These are phyloP conservation scores for Torulaspora pretoriensis DNA, from an alignment of 1,139 yeast genomes.

Conservation along the genomic window DNA sequence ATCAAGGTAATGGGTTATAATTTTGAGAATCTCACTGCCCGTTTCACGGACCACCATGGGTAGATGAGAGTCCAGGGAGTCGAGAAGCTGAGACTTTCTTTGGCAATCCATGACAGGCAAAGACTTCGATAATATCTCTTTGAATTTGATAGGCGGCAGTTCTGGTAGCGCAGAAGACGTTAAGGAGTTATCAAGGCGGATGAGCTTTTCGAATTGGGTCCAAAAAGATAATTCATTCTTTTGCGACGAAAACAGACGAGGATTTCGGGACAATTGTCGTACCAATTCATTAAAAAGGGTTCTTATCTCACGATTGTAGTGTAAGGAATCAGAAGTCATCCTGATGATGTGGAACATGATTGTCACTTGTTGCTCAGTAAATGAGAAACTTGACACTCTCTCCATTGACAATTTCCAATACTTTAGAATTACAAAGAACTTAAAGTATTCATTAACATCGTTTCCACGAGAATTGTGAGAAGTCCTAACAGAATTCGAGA, in stretches of 20 bases:
- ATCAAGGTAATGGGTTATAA: constrained; percentile 41
- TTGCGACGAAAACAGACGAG: constrained; percentile 3
- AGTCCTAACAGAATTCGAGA: background rate
- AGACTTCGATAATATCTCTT: constrained; percentile 10
- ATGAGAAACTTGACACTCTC: background rate
- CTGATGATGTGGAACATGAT: constrained; percentile 11
- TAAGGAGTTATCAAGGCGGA: constrained; percentile 22
- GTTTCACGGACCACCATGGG: constrained; percentile 5
- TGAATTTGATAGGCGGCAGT: constrained; percentile 14
- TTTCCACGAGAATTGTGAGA: constrained; percentile 1
- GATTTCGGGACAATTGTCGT: background rate
- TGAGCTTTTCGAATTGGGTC: constrained; percentile 18
- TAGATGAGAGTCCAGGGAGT: constrained; percentile 14
- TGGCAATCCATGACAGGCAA: constrained; percentile 19
- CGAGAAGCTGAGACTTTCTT: constrained; percentile 23
- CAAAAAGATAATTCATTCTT: constrained; percentile 17
- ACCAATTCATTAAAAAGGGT: constrained; percentile 4
- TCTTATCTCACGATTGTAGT: constrained; percentile 7
- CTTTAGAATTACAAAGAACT: constrained; percentile 15
- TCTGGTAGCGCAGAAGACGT: constrained; percentile 25
- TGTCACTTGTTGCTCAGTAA: constrained; percentile 2
- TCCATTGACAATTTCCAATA: constrained; percentile 10
- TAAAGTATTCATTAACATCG: constrained; percentile 13
- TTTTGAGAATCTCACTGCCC: constrained; percentile 7
- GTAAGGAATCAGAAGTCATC: constrained; percentile 7